These are phyloP conservation scores for Paramecium octaurelia DNA, from an alignment of 73 alveolate genomes.

Conservation along the genomic window DNA sequence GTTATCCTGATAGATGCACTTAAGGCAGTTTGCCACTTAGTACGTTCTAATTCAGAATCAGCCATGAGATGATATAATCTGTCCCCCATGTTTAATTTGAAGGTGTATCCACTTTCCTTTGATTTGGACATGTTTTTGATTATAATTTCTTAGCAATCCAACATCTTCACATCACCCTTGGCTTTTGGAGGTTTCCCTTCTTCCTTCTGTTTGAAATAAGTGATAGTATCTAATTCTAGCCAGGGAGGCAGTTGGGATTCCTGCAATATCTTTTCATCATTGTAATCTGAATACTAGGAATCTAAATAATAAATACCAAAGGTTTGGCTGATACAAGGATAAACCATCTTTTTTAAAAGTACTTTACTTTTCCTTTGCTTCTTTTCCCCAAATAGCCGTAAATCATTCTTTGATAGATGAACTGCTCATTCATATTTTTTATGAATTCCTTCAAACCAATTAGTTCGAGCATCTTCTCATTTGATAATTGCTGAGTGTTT, in stretches of 20 bases:
- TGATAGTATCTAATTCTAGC: constrained; percentile 73
- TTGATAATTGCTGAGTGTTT: neutral
- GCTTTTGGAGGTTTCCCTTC: constrained; percentile 70
- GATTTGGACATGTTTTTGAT: constrained; percentile 77
- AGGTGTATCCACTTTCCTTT: constrained; percentile 76
- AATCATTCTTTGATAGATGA: constrained; percentile 62
- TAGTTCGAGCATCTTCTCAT: constrained; percentile 57
- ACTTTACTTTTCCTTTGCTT: constrained; percentile 78
- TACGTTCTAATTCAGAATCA: constrained; percentile 73
- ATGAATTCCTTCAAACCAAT: constrained; percentile 75
- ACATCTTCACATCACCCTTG: constrained; percentile 67
- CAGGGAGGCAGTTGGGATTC: constrained; percentile 83
- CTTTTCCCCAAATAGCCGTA: constrained; percentile 83
- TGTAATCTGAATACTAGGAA: constrained; percentile 29
- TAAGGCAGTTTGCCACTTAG: constrained; percentile 56
- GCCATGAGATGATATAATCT: constrained; percentile 74
- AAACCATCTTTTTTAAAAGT: constrained; percentile 77
- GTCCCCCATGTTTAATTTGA: constrained; percentile 72
- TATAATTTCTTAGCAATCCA: constrained; percentile 65
- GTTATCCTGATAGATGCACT: constrained; percentile 44
- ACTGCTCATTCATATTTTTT: constrained; percentile 48
- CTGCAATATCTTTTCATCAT: constrained; percentile 68
- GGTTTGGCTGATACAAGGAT: constrained; percentile 79
- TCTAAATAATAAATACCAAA: constrained; percentile 56
- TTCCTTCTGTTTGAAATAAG: constrained; percentile 63